These are phyloP conservation scores for Cladosporium sp. DNA, from an alignment of 2,329 filamentous ascomycete genomes.

Conservation along the genomic window DNA sequence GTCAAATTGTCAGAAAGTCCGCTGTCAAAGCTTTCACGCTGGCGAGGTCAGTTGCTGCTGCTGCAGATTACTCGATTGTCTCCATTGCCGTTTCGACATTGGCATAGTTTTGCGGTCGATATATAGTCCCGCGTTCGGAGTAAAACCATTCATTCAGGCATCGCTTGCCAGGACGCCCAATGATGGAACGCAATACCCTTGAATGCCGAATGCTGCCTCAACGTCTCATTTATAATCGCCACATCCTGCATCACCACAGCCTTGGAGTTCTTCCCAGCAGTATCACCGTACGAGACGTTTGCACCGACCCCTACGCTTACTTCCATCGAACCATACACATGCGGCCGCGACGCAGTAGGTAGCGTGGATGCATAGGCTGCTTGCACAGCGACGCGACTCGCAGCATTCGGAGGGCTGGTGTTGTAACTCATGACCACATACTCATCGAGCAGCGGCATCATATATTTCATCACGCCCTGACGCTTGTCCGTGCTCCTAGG, in stretches of 20 bases:
- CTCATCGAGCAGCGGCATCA: slow-evolving; percentile 23
- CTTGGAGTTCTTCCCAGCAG: neutral
- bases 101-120: neutral
- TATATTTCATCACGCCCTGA: slow-evolving; percentile 20
- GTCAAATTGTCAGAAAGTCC: neutral
- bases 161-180: neutral
- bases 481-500: neutral
- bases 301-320: neutral
- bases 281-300: neutral
- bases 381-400: slow-evolving; percentile 9
- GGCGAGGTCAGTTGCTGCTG: neutral
- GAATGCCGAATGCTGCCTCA: neutral
- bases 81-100: neutral
- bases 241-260: neutral
- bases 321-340: neutral
- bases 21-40: neutral
- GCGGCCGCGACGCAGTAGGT: neutral
- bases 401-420: slow-evolving; percentile 13
- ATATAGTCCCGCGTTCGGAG: neutral
- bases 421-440: slow-evolving; percentile 25
- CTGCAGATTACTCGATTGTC: neutral
- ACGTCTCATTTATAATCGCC: neutral
- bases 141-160: neutral
- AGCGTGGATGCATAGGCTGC: slow-evolving; percentile 19
- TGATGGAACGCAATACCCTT: neutral